These are phyloP conservation scores for Collybiopsis luxurians DNA, from an alignment of 768 basidiomycete species.

Conservation along the genomic window DNA sequence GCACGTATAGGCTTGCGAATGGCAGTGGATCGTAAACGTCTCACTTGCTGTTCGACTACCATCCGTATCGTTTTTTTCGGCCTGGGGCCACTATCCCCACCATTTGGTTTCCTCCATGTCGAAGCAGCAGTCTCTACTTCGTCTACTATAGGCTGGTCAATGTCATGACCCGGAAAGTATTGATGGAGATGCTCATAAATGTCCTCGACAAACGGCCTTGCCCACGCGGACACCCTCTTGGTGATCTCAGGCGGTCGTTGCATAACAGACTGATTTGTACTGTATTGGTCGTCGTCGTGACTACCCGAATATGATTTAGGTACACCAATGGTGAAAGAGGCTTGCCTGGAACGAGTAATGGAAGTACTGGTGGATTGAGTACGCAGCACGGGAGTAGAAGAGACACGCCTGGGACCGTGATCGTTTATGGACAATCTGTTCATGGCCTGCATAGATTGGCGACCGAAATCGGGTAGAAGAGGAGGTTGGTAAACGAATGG, in stretches of 20 bases:
- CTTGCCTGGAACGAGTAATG: neutral
- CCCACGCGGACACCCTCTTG: slow-evolving; percentile 25
- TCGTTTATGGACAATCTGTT: neutral
- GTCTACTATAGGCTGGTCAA: slow-evolving; percentile 81
- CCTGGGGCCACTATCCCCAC: slow-evolving; percentile 20
- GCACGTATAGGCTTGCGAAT: slow-evolving; percentile 33
- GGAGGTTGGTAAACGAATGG: slow-evolving; percentile 25
- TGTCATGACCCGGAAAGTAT: slow-evolving; percentile 87
- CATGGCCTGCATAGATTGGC: neutral
- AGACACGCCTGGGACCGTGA: neutral
- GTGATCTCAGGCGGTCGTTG: slow-evolving; percentile 23
- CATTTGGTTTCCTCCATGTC: too few species aligned
- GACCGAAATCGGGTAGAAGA: slow-evolving; percentile 21
- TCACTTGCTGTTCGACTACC: slow-evolving; percentile 73
- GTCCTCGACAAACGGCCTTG: slow-evolving; percentile 73
- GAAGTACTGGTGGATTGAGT: neutral
- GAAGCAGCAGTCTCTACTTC: slow-evolving; percentile 34
- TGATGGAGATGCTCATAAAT: slow-evolving; percentile 78
- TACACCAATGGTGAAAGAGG: slow-evolving; percentile 9
- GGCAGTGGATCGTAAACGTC: slow-evolving; percentile 45
- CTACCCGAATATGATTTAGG: slow-evolving; percentile 13
- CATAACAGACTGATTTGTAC: slow-evolving; percentile 21
- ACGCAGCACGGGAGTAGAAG: slow-evolving; percentile 3
- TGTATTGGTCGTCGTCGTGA: slow-evolving; percentile 18
- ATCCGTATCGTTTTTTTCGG: slow-evolving; percentile 78